These are phyloP conservation scores for Schoenoplectus tabernaemontani DNA, from an alignment of 202 grass and related monocot species.

Conservation along the genomic window DNA sequence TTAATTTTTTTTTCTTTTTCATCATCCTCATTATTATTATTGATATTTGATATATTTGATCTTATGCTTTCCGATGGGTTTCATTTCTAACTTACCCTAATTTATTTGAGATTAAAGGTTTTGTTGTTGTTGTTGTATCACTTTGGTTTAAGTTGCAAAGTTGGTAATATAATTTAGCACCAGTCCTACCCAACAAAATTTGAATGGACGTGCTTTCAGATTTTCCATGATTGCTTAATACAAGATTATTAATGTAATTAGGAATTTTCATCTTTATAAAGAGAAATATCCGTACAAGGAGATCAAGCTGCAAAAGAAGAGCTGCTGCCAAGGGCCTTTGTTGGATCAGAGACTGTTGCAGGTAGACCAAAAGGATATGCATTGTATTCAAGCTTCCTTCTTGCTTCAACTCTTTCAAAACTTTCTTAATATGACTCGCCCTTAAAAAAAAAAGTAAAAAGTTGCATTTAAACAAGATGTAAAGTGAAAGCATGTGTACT, in stretches of 20 bases:
- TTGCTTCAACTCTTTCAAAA: conserved; percentile 70
- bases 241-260: neutral
- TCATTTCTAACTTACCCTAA: no score
- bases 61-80: no score
- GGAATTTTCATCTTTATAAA: neutral
- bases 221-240: neutral
- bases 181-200: neutral
- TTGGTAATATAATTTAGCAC: neutral
- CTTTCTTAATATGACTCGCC: conserved; percentile 56
- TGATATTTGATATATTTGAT: no score
- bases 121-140: no score
- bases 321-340: conserved; percentile 76
- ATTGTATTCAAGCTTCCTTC: conserved; percentile 70
- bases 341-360: conserved; percentile 67
- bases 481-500: neutral
- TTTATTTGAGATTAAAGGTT: no score
- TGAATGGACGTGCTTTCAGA: neutral
- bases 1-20: no score
- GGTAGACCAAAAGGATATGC: conserved; percentile 90
- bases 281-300: conserved; percentile 49
- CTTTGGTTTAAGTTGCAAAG: neutral
- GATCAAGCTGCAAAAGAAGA: conserved; percentile 79
- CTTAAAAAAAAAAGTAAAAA: conserved; percentile 50
- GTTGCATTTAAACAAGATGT: neutral
- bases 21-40: no score